These are phyloP conservation scores for Eucalyptus microcorys DNA, from an alignment of 345 rosid genomes.

Conservation along the genomic window DNA sequence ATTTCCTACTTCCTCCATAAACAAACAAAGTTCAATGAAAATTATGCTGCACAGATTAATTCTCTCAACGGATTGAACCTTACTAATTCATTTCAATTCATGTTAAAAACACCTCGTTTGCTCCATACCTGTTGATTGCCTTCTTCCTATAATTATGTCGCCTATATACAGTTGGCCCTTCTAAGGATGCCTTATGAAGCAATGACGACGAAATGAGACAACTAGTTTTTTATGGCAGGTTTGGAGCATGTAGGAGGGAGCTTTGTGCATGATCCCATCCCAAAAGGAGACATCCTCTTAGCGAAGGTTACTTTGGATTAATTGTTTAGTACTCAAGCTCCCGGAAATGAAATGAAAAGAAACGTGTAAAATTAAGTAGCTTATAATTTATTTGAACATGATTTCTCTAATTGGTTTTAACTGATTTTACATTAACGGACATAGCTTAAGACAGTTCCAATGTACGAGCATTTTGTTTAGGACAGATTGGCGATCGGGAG, in stretches of 20 bases:
- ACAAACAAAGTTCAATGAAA: no score
- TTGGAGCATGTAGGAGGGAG: slow-evolving; percentile 11
- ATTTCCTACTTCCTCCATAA: no score
- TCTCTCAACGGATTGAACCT: no score
- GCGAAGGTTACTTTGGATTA: neutral
- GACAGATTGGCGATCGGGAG: neutral
- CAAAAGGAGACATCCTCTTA: slow-evolving; percentile 6
- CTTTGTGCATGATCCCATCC: slow-evolving; percentile 2
- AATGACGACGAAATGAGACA: neutral
- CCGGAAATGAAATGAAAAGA: neutral
- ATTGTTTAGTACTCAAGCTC: neutral
- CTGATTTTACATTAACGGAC: neutral
- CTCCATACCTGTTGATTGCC: no score
- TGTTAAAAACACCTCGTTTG: no score
- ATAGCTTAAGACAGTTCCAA: neutral
- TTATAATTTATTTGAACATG: neutral
- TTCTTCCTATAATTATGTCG: no score
- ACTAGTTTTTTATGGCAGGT: neutral
- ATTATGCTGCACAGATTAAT: no score
- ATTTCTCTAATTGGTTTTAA: neutral
- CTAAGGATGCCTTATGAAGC: neutral
- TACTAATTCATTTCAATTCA: no score
- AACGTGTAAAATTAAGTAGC: neutral
- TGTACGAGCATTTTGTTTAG: neutral
- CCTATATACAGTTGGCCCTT: no score